A percentile compares a stretch with the other conserved stretches of the same genome.
Evolutionary conservation across 306 rosid genomes (phyloP).

Genomic region (Erythrophleum fordii): DNA sequence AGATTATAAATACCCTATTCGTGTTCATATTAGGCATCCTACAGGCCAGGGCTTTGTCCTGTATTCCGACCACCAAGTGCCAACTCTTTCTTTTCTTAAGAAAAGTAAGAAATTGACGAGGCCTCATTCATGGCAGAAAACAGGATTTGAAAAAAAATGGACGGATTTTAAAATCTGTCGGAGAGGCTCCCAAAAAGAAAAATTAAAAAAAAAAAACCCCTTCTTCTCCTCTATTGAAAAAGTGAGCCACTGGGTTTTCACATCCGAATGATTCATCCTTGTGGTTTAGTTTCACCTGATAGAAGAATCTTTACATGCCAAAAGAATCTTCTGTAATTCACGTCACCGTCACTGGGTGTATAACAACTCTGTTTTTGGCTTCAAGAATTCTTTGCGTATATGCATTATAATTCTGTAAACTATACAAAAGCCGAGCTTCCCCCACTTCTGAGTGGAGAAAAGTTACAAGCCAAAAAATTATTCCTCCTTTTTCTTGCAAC

Average conservation of each 20-base stretch:
- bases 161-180: neutral
- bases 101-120: too few species aligned
- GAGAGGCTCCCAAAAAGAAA: neutral
- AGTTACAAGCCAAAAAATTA: neutral
- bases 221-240: neutral
- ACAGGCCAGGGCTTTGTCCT: too few species aligned
- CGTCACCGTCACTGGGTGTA: neutral
- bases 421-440: too few species aligned
- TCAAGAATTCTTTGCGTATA: neutral
- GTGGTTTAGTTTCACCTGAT: neutral
- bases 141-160: too few species aligned
- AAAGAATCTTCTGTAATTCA: neutral
- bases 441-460: neutral
- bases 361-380: neutral
- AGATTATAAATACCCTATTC: neutral
- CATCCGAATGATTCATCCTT: neutral
- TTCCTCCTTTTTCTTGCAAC: neutral
- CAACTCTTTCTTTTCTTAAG: too few species aligned
- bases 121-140: too few species aligned
- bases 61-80: too few species aligned
- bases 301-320: neutral
- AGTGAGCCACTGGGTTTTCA: neutral
- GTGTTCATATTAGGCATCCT: too few species aligned
- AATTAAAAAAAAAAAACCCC: too few species aligned
- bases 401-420: neutral